Evolutionary conservation across 805 yeast species (phyloP).

Genomic region (Wickerhamomyces queroliae): DNA sequence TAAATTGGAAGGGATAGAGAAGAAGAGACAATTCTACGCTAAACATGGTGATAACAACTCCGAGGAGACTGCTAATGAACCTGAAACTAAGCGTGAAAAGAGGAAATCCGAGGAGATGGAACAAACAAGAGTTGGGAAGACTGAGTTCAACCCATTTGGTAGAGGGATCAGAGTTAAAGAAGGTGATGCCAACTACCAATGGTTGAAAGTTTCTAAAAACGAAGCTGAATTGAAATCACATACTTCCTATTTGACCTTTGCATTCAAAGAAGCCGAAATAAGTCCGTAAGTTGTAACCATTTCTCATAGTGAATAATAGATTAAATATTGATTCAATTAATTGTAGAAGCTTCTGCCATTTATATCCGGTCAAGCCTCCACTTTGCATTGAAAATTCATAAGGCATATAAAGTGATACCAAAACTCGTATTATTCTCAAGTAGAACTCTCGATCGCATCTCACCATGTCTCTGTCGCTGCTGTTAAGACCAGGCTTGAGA

Average conservation of each 20-base stretch:
- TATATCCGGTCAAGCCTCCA: too few species aligned
- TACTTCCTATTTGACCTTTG: conserved; percentile 92
- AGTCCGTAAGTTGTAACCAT: not conserved
- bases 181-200: conserved; percentile 74
- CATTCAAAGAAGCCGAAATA: conserved; percentile 38
- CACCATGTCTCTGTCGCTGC: too few species aligned
- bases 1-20: conserved; percentile 59
- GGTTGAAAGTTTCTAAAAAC: conserved; percentile 80
- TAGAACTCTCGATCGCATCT: too few species aligned
- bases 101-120: conserved; percentile 19
- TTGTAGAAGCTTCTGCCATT: not conserved
- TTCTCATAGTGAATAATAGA: too few species aligned
- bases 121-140: conserved; percentile 28
- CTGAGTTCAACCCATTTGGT: conserved; percentile 88
- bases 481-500: too few species aligned
- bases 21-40: conserved; percentile 33
- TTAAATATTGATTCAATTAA: too few species aligned
- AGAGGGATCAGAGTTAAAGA: conserved; percentile 79
- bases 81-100: conserved; percentile 19
- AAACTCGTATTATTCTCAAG: too few species aligned
- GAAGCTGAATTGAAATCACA: conserved; percentile 89
- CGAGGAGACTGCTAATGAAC: conserved; percentile 14
- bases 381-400: too few species aligned
- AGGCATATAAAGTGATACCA: too few species aligned
- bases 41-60: conserved; percentile 17